These are phyloP conservation scores for Penicillium pancosmium DNA, from an alignment of 495 filamentous ascomycete genomes.

Conservation along the genomic window DNA sequence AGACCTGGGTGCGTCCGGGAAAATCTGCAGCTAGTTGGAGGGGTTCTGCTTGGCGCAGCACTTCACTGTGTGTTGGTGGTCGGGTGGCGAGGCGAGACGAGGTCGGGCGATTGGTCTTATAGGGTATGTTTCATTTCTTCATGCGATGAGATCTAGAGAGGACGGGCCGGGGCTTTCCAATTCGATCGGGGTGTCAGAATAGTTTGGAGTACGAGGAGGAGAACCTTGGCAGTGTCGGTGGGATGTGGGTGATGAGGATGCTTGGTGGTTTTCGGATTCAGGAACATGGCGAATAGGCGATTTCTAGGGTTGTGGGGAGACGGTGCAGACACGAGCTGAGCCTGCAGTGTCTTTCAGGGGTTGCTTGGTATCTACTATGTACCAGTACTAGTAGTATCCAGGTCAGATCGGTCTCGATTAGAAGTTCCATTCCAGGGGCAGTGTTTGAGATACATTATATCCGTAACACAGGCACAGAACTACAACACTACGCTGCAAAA, in stretches of 20 bases:
- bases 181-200: not conserved
- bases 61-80: not conserved
- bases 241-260: not conserved
- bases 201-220: not conserved
- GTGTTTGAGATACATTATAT: not conserved
- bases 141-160: not conserved
- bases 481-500: not conserved
- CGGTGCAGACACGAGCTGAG: constrained; percentile 17
- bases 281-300: constrained; percentile 26
- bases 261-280: constrained; percentile 7
- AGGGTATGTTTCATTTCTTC: not conserved
- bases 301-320: constrained; percentile 1
- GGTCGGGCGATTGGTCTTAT: constrained; percentile 9
- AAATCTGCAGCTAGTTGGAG: constrained; percentile 1
- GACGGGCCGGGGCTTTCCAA: not conserved
- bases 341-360: constrained; percentile 3
- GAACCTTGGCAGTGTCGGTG: not conserved
- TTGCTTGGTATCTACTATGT: not conserved
- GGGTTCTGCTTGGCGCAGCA: constrained; percentile 1
- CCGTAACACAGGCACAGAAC: not conserved
- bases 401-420: not conserved
- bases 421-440: not conserved
- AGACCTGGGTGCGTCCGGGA: not conserved
- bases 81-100: not conserved
- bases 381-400: not conserved